phyloP scores from a whole-genome alignment of 345 rosid species.

The Acer saccharum region DNA sequence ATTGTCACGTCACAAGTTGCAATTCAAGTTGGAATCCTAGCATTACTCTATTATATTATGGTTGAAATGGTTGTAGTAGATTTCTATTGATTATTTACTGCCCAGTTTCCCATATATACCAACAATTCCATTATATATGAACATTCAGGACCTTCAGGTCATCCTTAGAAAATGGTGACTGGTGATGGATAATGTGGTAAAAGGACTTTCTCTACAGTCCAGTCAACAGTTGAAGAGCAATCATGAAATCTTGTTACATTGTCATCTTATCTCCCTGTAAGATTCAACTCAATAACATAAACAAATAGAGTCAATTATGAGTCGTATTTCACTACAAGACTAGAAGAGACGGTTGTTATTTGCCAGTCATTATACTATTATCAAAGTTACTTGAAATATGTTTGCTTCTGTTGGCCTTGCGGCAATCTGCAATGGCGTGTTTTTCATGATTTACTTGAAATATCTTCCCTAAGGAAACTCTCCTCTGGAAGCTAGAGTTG shows the following conservation, averaged over 20 bases:
- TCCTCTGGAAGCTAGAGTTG: constrained; percentile 43
- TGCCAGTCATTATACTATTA: neutral
- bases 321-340: neutral
- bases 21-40: too few relatives aligned
- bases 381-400: neutral
- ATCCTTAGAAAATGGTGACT: constrained; percentile 16
- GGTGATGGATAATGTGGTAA: constrained; percentile 11
- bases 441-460: neutral
- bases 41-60: too few relatives aligned
- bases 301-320: neutral
- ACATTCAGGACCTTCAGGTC: constrained; percentile 9
- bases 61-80: neutral
- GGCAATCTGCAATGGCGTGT: neutral
- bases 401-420: neutral
- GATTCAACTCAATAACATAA: constrained; percentile 2
- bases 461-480: constrained; percentile 36
- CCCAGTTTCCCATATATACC: neutral
- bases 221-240: constrained; percentile 5
- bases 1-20: too few relatives aligned
- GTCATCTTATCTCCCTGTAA: constrained; percentile 21
- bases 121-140: neutral
- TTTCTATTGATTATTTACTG: neutral
- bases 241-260: constrained; percentile 12
- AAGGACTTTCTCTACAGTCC: constrained; percentile 16
- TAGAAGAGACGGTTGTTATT: neutral